phyloP scores from a whole-genome alignment of 129 eudicot species.

The Saposhnikovia divaricata region DNA sequence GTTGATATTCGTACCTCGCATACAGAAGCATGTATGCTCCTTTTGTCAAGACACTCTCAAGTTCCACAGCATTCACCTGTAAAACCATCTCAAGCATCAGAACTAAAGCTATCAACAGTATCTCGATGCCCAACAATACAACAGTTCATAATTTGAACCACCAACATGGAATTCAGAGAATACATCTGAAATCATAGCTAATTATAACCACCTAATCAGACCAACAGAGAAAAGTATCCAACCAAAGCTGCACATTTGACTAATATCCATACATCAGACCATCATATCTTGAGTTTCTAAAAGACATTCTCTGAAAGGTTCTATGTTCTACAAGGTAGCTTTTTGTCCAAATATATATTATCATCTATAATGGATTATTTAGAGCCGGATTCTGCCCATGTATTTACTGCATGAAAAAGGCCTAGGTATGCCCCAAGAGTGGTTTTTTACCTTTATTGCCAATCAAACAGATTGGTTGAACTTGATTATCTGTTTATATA shows the following conservation, averaged over 20 bases:
- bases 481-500: not conserved
- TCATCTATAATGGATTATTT: not conserved
- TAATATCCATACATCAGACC: not conserved
- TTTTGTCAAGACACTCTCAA: conserved; percentile 54
- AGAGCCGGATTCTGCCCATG: not conserved
- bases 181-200: not conserved
- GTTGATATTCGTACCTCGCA: conserved; percentile 45
- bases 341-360: too few species aligned
- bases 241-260: not conserved
- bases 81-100: conserved; percentile 10
- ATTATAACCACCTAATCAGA: not conserved
- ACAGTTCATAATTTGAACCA: not conserved
- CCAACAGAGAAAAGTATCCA: not conserved
- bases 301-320: not conserved
- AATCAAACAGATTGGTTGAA: not conserved
- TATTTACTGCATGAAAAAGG: not conserved
- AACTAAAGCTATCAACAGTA: not conserved
- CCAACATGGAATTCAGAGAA: not conserved
- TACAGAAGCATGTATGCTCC: conserved; percentile 94
- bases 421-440: not conserved
- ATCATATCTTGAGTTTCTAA: not conserved
- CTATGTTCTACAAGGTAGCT: not conserved
- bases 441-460: not conserved
- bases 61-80: conserved; percentile 72
- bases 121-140: not conserved